These are phyloP conservation scores for Vaccinium macrocarpon DNA, from an alignment of 148 eudicot species.

Conservation along the genomic window DNA sequence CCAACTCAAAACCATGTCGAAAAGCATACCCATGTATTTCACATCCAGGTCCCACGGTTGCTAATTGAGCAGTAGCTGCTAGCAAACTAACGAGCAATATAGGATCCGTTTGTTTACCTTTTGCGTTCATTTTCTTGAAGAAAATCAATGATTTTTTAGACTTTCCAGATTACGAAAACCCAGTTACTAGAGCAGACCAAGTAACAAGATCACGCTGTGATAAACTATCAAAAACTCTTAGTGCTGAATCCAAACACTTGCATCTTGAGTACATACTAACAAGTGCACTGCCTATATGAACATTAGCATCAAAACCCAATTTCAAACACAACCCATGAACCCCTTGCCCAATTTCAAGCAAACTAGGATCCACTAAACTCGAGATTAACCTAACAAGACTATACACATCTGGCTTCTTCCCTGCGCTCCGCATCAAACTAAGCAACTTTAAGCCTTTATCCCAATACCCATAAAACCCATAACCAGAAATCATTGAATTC, in stretches of 20 bases:
- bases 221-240: conserved; percentile 45
- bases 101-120: conserved; percentile 55
- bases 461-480: conserved; percentile 55
- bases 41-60: conserved; percentile 44
- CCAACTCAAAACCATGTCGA: conserved; percentile 50
- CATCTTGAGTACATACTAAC: conserved; percentile 76
- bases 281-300: conserved; percentile 58
- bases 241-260: conserved; percentile 58
- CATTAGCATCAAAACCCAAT: conserved; percentile 48
- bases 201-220: conserved; percentile 66
- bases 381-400: conserved; percentile 63
- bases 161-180: conserved; percentile 57
- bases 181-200: conserved; percentile 75
- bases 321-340: conserved; percentile 64
- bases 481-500: conserved; percentile 69
- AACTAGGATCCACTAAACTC: conserved; percentile 32
- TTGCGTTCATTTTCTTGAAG: conserved; percentile 40
- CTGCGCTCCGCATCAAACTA: conserved; percentile 39
- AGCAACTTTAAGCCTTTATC: conserved; percentile 45
- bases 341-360: conserved; percentile 53
- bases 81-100: conserved; percentile 59
- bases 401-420: conserved; percentile 65
- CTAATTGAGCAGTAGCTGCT: conserved; percentile 52
- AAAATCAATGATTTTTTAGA: conserved; percentile 33
- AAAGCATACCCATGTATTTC: conserved; percentile 72